Conservation (phyloP, 139 green algal genomes). For the Micractinium conductrix region DNA sequence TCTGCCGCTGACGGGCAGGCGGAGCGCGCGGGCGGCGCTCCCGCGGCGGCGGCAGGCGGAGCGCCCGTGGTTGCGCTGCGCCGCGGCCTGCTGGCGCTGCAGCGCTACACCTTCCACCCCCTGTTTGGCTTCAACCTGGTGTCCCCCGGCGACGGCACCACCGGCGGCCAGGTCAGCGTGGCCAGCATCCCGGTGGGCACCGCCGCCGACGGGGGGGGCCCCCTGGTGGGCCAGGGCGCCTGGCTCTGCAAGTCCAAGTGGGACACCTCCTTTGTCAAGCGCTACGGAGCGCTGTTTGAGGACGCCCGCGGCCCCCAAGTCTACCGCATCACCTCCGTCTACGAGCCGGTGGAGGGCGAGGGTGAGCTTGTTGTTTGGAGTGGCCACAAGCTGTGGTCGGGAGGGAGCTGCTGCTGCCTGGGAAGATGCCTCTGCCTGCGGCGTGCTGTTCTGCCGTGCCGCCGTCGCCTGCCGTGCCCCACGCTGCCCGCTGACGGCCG, state of each 20-base stretch:
- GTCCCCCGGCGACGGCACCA: neutral
- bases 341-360: slow-evolving; percentile 11
- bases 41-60: neutral
- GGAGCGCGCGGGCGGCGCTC: neutral
- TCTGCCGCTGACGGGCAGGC: too few relatives aligned
- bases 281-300: slow-evolving; percentile 48
- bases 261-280: slow-evolving; percentile 43
- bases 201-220: neutral
- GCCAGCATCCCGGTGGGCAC: slow-evolving; percentile 17
- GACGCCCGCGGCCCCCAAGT: slow-evolving; percentile 44
- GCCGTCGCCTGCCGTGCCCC: neutral
- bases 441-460: neutral
- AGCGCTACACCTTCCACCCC: slow-evolving; percentile 33
- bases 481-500: neutral
- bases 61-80: neutral
- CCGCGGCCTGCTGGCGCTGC: neutral
- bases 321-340: slow-evolving; percentile 27
- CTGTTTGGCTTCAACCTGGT: slow-evolving; percentile 40
- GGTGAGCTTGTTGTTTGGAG: neutral
- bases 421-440: neutral
- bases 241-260: slow-evolving; percentile 42
- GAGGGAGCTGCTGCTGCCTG: too few relatives aligned
- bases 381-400: neutral
- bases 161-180: neutral
- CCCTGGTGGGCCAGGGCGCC: neutral